Percentiles rank a stretch among this genome's conserved stretches.
phyloP scores from a whole-genome alignment of 768 basidiomycete genomes.

The Boletales sp. region DNA sequence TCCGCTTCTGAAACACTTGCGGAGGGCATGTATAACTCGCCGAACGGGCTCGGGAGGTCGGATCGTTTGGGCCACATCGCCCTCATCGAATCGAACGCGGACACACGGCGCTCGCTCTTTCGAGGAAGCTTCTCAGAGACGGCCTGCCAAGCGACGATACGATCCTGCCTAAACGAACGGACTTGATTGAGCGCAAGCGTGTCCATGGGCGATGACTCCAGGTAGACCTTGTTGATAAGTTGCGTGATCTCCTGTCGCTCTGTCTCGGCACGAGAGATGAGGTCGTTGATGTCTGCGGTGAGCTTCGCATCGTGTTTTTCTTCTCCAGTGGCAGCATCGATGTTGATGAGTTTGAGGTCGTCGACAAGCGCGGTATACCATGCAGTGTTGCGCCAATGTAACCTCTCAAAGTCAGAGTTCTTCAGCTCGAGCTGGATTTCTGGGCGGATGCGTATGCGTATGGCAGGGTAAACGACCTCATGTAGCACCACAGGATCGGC shows the following conservation, averaged over 20 bases:
- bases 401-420: slow-evolving; percentile 81
- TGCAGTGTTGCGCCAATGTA: slow-evolving; percentile 64
- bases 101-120: slow-evolving; percentile 50
- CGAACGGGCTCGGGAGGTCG: slow-evolving; percentile 51
- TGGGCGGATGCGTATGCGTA: slow-evolving; percentile 78
- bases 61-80: slow-evolving; percentile 68
- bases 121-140: slow-evolving; percentile 83
- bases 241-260: slow-evolving; percentile 71
- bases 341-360: slow-evolving; percentile 71
- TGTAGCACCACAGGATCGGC: slow-evolving; percentile 78
- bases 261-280: slow-evolving; percentile 70
- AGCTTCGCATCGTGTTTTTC: slow-evolving; percentile 65
- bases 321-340: slow-evolving; percentile 78
- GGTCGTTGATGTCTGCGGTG: slow-evolving; percentile 55
- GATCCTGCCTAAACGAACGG: slow-evolving; percentile 84
- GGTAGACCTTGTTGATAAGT: slow-evolving; percentile 77
- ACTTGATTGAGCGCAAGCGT: slow-evolving; percentile 86
- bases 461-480: slow-evolving; percentile 87
- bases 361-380: slow-evolving; percentile 79
- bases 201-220: slow-evolving; percentile 75
- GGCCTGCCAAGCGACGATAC: slow-evolving; percentile 94
- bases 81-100: slow-evolving; percentile 67
- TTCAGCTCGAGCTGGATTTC: slow-evolving; percentile 88
- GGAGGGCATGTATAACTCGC: slow-evolving; percentile 54
- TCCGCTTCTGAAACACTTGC: slow-evolving; percentile 74